Evolutionary conservation across 108 stramenopile species (phyloP), one percentile per base, ranked within the genome.

Genomic region (Stephanodiscus minutulus): DNA sequence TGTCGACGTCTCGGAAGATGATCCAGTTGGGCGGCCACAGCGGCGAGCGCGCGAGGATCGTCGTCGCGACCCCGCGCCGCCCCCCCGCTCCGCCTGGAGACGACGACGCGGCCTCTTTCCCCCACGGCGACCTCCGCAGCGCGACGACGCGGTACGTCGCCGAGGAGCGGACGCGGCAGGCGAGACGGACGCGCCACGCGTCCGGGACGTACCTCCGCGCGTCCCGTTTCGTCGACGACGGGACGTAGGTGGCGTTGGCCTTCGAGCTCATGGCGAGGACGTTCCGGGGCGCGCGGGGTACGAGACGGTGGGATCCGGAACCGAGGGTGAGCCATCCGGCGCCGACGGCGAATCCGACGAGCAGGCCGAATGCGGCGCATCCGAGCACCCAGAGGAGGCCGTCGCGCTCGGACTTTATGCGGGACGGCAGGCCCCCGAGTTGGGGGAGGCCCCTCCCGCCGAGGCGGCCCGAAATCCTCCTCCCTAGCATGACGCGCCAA

Each of bases 281-380:
- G 48, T 2, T 61, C 36, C 39, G 17, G 36, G 72, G 18, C 43
- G 24, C 27, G 12, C 25, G 54, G 5, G 25, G 27, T 0, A 55
- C n/a, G 33, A 11, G 41, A 11, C 64, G 75, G 43, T 65, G 73
- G 0, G 71, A 20, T 41, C 79, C 79, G 64, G 50, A 47, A 9
- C 79, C 81, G 35, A 82, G 77, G 17, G 87, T 85, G 27, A 91
- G 63, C 52, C 70, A 80, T 12, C 90, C 87, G 31, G 74, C 72
- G 5, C 90, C 90, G 21, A 87, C 66, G 17, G 76, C 84, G 66
- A 91, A 88, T 22, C 87, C 90, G 11, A 91, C 29, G 4, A 91
- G 43, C 6, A 65, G 66, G 31, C 86, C 87, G 28, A 88, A 15
- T 56, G 67, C 13, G 7, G 82, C 84, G 63, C 84, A 87, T 5